Percentiles rank a stretch among this genome's conserved stretches.
Evolutionary conservation across 2,329 filamentous ascomycete genomes (phyloP).

Genomic region (Hypoxylon sp.): DNA sequence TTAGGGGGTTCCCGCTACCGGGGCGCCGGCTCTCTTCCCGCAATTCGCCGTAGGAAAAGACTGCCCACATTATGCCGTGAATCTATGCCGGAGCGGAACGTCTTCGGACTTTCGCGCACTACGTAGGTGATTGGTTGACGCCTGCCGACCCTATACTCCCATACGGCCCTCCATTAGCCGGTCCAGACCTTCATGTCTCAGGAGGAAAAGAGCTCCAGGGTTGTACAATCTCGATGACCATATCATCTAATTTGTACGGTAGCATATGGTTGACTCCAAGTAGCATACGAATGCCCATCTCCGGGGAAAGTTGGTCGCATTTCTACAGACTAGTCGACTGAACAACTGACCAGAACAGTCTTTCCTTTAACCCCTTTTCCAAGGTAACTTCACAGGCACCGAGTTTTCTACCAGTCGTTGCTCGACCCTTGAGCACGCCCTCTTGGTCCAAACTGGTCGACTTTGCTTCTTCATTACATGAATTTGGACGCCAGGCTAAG

Average conservation of each 20-base stretch:
- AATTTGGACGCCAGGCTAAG: slow-evolving; percentile 46
- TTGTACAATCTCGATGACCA: slow-evolving; percentile 32
- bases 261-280: background rate
- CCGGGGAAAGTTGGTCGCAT: background rate
- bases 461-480: slow-evolving; percentile 28
- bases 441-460: background rate
- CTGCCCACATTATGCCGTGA: slow-evolving; percentile 1
- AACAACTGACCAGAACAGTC: background rate
- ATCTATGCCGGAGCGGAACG: slow-evolving; percentile 9
- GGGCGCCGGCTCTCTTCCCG: slow-evolving; percentile 6
- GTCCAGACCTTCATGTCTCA: slow-evolving; percentile 2
- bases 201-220: background rate
- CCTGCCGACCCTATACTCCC: background rate
- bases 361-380: background rate
- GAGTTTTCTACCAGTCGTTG: background rate
- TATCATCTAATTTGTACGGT: background rate
- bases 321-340: background rate
- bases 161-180: slow-evolving; percentile 6
- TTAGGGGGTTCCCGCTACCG: background rate
- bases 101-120: background rate
- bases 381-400: background rate
- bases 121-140: background rate
- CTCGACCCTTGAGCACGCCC: background rate
- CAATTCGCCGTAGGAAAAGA: slow-evolving; percentile 1
- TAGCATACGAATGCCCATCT: background rate